A percentile compares a stretch with the other conserved stretches of the same genome.
Conservation (phyloP, 257 asterid genomes). For the Lycium barbarum region DNA sequence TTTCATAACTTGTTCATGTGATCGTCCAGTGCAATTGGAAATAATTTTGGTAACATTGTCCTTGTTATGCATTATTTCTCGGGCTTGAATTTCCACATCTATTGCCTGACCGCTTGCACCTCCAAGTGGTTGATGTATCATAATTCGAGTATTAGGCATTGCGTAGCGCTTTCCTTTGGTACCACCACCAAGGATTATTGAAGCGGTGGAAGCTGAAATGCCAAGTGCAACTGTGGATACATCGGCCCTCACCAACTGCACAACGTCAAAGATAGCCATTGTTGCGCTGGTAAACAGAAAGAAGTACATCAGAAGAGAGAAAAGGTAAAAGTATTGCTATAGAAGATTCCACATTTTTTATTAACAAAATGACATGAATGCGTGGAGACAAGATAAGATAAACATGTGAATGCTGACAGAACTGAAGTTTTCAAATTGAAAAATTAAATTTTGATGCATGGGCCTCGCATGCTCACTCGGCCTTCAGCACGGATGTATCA, state of each 20-base stretch:
- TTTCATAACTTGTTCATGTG: conserved; percentile 84
- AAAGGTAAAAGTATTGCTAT: background rate
- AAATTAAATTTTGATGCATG: background rate
- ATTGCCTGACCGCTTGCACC: conserved; percentile 92
- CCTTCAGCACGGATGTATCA: background rate
- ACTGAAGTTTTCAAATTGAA: background rate
- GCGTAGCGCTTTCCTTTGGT: conserved; percentile 94
- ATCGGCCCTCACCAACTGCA: conserved; percentile 70
- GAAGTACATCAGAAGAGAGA: conserved; percentile 18
- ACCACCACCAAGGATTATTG: conserved; percentile 93
- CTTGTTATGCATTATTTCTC: conserved; percentile 85
- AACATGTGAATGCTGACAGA: background rate
- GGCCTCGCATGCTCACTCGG: background rate
- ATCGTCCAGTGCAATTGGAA: conserved; percentile 72
- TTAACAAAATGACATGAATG: background rate
- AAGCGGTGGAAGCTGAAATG: conserved; percentile 90
- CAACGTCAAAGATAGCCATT: conserved; percentile 83
- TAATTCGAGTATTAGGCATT: conserved; percentile 93
- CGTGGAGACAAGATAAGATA: background rate
- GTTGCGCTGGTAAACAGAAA: conserved; percentile 66
- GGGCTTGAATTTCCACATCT: conserved; percentile 93
- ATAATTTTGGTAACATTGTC: conserved; percentile 65
- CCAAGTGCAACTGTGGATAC: conserved; percentile 89
- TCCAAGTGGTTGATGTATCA: conserved; percentile 95
- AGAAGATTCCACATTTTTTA: conserved; percentile 19